These are phyloP conservation scores for Triticum urartu DNA, from an alignment of 176 grass and related monocot species.

Conservation along the genomic window DNA sequence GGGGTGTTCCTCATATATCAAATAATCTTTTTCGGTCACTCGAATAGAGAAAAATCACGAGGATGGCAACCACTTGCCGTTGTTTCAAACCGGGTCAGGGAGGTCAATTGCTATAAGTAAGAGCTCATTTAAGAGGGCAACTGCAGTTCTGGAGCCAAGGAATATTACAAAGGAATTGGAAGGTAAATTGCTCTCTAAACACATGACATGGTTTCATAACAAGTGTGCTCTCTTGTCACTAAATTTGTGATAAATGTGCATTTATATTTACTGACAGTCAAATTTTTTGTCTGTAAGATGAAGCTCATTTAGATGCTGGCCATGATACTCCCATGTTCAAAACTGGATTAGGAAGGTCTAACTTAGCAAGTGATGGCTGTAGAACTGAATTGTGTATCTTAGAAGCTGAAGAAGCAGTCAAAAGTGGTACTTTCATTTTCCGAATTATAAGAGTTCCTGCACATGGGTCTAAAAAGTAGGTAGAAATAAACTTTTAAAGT, in stretches of 20 bases:
- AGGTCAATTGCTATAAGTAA: slow-evolving; percentile 51
- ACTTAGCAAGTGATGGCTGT: slow-evolving; percentile 41
- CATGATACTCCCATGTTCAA: slow-evolving; percentile 34
- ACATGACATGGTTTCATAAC: background rate
- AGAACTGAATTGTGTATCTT: slow-evolving; percentile 39
- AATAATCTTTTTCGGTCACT: slow-evolving; percentile 5
- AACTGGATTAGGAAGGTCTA: slow-evolving; percentile 40
- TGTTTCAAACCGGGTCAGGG: slow-evolving; percentile 51
- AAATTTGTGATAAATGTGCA: background rate
- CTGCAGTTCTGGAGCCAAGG: slow-evolving; percentile 48
- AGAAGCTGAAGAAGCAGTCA: slow-evolving; percentile 34
- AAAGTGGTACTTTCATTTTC: slow-evolving; percentile 35
- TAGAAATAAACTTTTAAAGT: slow-evolving; percentile 2
- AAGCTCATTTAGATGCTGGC: slow-evolving; percentile 42
- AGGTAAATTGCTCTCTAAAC: slow-evolving; percentile 35
- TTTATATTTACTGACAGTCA: slow-evolving; percentile 6
- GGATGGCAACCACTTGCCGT: slow-evolving; percentile 20
- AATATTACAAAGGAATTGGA: slow-evolving; percentile 56
- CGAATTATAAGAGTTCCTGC: slow-evolving; percentile 27
- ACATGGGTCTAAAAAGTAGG: background rate
- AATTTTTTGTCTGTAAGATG: slow-evolving; percentile 35
- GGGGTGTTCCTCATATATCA: slow-evolving; percentile 15
- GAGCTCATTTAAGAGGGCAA: slow-evolving; percentile 57
- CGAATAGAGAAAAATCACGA: slow-evolving; percentile 28
- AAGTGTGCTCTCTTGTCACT: background rate